These are phyloP conservation scores for Globomyces pollinis-pini DNA, from an alignment of 192 early-diverging fungal species.

Conservation along the genomic window DNA sequence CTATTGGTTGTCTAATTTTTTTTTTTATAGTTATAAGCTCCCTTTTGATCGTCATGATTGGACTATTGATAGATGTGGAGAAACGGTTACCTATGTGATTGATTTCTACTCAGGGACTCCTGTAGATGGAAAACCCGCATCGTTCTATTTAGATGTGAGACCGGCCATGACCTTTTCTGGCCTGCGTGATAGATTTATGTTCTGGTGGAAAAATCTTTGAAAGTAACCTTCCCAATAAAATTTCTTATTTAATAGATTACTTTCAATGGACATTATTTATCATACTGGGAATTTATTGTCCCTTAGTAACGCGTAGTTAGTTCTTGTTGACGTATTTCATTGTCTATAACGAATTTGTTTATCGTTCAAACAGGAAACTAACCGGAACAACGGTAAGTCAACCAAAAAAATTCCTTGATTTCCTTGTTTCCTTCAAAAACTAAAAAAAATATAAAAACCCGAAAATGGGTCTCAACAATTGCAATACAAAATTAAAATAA, in stretches of 20 bases:
- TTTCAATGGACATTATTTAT: too few species aligned
- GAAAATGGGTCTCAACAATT: not conserved
- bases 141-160: conserved; percentile 85
- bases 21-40: conserved; percentile 53
- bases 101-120: conserved; percentile 80
- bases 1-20: conserved; percentile 22
- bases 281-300: too few species aligned
- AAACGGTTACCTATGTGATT: conserved; percentile 77
- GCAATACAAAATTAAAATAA: not conserved
- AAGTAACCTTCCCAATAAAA: too few species aligned
- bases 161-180: conserved; percentile 64
- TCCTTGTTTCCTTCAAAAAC: too few species aligned
- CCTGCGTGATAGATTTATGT: conserved; percentile 38
- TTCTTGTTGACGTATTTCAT: too few species aligned
- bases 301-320: too few species aligned
- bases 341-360: not conserved
- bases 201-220: not conserved
- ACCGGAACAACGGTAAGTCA: not conserved
- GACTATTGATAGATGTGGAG: conserved; percentile 86
- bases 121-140: conserved; percentile 22
- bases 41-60: conserved; percentile 96
- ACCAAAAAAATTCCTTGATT: not conserved
- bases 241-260: too few species aligned
- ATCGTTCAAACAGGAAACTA: not conserved
- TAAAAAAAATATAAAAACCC: too few species aligned